Conservation (phyloP, 73 alveolate species). For the Durusdinium trenchii region DNA sequence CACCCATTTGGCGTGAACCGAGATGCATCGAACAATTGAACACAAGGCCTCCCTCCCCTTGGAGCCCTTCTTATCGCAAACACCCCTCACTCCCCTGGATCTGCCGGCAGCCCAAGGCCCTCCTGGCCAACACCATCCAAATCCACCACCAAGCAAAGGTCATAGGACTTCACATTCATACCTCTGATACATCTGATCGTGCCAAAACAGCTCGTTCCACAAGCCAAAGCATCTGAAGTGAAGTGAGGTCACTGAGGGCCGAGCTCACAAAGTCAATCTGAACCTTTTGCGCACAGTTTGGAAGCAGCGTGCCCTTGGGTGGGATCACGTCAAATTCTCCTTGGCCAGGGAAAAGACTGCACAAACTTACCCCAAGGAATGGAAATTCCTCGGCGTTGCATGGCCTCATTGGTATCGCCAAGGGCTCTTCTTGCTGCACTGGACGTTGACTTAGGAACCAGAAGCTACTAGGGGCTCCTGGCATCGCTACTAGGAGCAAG, state of each 20-base stretch:
- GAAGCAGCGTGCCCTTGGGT: constrained; percentile 98
- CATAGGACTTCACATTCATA: constrained; percentile 98
- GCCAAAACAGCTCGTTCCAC: neutral
- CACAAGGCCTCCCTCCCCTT: too few species aligned
- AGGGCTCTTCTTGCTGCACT: too few species aligned
- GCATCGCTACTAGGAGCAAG: too few species aligned
- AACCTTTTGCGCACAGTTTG: constrained; percentile 98
- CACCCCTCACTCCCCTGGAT: too few species aligned
- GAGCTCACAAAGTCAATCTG: constrained; percentile 99
- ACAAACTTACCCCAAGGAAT: too few species aligned
- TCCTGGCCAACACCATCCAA: constrained; percentile 99
- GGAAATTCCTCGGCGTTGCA: too few species aligned
- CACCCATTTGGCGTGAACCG: neutral
- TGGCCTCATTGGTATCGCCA: too few species aligned
- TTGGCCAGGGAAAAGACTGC: neutral
- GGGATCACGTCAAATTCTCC: constrained; percentile 86
- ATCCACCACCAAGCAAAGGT: constrained; percentile 99
- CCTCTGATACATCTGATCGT: neutral
- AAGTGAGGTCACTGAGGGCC: constrained; percentile 90
- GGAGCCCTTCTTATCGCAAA: too few species aligned
- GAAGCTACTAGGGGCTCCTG: too few species aligned
- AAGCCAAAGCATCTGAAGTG: neutral
- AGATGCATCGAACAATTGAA: too few species aligned
- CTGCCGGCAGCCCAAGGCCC: too few species aligned
- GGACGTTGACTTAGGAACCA: too few species aligned